These are phyloP conservation scores for Cajanus cajan DNA, from an alignment of 306 rosid species.

Conservation along the genomic window DNA sequence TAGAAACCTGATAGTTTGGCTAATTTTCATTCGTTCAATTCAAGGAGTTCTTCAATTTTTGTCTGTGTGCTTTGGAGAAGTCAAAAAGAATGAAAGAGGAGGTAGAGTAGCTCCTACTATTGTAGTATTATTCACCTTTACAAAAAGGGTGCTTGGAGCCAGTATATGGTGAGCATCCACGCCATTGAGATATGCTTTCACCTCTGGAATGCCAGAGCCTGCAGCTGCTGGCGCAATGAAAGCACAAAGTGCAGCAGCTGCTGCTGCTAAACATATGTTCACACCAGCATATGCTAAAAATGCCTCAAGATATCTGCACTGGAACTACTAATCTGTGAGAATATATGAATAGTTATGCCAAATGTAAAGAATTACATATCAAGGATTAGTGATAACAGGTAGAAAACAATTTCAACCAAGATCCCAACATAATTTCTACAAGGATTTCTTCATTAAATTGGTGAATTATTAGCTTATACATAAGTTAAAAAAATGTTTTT, in stretches of 20 bases:
- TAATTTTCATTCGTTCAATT: constrained; percentile 14
- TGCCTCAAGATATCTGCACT: constrained; percentile 67
- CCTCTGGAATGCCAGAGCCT: constrained; percentile 96
- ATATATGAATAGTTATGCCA: constrained; percentile 13
- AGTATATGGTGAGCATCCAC: constrained; percentile 74
- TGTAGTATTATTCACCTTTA: constrained; percentile 54
- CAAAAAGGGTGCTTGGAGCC: constrained; percentile 86
- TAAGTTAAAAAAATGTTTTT: too few species aligned
- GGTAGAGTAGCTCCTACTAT: neutral
- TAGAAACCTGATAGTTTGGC: constrained; percentile 4
- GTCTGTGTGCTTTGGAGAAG: neutral
- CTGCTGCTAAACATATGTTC: constrained; percentile 59
- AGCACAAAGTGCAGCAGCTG: constrained; percentile 77
- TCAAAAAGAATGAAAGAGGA: constrained; percentile 9
- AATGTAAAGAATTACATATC: neutral
- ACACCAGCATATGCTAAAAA: constrained; percentile 57
- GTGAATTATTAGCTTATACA: neutral
- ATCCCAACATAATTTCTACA: neutral
- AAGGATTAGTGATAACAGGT: neutral
- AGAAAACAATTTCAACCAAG: neutral
- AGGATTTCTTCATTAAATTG: constrained; percentile 6
- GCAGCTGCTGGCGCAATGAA: constrained; percentile 93
- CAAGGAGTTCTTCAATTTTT: neutral
- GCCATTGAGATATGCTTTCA: constrained; percentile 93
- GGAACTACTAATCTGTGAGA: constrained; percentile 34